A percentile compares a stretch with the other conserved stretches of the same genome.
These are phyloP conservation scores for Lupinus albus DNA, from an alignment of 306 rosid species.

Conservation along the genomic window DNA sequence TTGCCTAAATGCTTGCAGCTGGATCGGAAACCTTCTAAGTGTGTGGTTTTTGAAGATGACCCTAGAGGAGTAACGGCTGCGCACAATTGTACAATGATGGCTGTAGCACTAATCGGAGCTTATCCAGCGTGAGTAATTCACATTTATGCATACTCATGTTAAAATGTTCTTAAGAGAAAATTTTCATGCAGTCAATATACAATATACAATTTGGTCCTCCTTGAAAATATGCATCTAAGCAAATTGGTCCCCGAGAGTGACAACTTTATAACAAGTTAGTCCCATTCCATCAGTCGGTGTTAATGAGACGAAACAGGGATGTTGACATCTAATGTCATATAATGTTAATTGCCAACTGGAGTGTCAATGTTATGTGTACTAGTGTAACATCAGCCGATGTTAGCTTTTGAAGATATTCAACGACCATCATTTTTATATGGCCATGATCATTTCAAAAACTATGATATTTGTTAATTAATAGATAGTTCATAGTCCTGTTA, in stretches of 20 bases:
- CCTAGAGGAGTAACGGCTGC: constrained; percentile 98
- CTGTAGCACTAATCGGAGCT: constrained; percentile 82
- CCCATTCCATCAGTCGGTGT: not conserved
- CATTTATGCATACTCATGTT: constrained; percentile 14
- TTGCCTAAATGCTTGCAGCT: constrained; percentile 57
- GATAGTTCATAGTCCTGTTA: no score
- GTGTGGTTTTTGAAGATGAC: constrained; percentile 96
- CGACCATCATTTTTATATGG: no score
- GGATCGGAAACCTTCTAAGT: constrained; percentile 94
- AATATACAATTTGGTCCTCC: not conserved
- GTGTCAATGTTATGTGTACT: not conserved
- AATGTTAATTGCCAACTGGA: not conserved
- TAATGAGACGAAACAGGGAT: not conserved
- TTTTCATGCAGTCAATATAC: not conserved
- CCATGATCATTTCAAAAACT: no score
- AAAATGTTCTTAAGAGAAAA: constrained; percentile 13
- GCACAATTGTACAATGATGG: constrained; percentile 99
- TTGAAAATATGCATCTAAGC: not conserved
- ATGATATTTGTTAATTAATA: no score
- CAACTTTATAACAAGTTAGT: not conserved
- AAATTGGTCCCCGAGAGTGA: not conserved
- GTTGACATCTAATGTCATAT: not conserved
- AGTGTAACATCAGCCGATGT: not conserved
- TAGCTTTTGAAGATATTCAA: no score
- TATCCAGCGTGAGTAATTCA: constrained; percentile 79